Base-by-base conservation (phyloP, 139 green algal species). In the Diplosphaera chodatii region DNA sequence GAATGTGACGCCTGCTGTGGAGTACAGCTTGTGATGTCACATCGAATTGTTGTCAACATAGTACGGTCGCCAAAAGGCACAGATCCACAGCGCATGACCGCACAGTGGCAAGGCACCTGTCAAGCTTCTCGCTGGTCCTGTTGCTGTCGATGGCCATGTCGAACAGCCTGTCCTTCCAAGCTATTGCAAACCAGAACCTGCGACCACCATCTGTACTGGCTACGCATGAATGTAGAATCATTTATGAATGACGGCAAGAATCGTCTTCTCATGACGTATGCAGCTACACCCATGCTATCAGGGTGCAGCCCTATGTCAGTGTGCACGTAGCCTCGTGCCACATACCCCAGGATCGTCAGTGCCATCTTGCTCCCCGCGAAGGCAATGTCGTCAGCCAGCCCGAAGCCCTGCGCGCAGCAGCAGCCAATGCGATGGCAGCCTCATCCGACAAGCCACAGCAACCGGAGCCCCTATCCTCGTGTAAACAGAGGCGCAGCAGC, bases 181-280 rank as follows among this genome's bases (percentile, higher is more conserved):
- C 59, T 4, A 80, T 18, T 15, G 72, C 40, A 25, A 74, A 77
- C 70, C 75, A 80, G 15, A 71, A 33, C 68, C 74, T 79, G 68
- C 16, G 8, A 59, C 3, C 8, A 3, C 3, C 8, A 59, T n/a
- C 16, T n/a, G n/a, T n/a, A n/a, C n/a, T n/a, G n/a, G n/a, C n/a
- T n/a, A n/a, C n/a, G n/a, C n/a, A n/a, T n/a, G n/a, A n/a, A n/a
- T n/a, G n/a, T n/a, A n/a, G n/a, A n/a, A n/a, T n/a, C n/a, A n/a
- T n/a, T n/a, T n/a, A n/a, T n/a, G n/a, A n/a, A n/a, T n/a, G n/a
- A n/a, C n/a, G n/a, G n/a, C n/a, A n/a, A n/a, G n/a, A n/a, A n/a
- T n/a, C n/a, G n/a, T n/a, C n/a, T n/a, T n/a, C n/a, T n/a, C n/a
- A n/a, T n/a, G n/a, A n/a, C n/a, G n/a, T n/a, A n/a, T n/a, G n/a